These are phyloP conservation scores for Carex littledalei DNA, from an alignment of 176 grass and related monocot genomes.

Conservation along the genomic window DNA sequence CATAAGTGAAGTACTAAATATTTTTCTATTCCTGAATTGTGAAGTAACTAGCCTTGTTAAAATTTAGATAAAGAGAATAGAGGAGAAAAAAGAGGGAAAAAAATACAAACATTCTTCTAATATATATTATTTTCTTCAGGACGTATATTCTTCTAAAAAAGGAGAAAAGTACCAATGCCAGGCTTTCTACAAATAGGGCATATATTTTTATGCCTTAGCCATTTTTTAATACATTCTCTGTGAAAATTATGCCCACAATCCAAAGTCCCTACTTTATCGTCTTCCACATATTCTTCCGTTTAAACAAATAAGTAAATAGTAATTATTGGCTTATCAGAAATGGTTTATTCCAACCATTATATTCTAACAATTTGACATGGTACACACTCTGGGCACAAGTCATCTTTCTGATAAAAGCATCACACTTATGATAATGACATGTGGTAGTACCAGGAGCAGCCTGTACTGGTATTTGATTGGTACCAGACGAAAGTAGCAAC, in stretches of 20 bases:
- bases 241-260: constrained; percentile 15
- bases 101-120: neutral
- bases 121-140: neutral
- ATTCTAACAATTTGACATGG: constrained; percentile 4
- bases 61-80: neutral
- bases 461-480: no score
- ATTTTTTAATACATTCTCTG: constrained; percentile 10
- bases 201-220: neutral
- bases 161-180: neutral
- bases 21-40: neutral
- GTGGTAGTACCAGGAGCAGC: no score
- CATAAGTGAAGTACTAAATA: neutral
- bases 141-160: no score
- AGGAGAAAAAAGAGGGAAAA: no score
- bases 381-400: no score
- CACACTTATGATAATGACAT: no score
- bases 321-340: neutral
- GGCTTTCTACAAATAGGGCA: constrained; percentile 3
- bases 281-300: constrained; percentile 12
- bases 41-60: neutral
- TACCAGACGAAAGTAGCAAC: no score
- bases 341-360: neutral
- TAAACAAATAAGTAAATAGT: neutral
- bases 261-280: neutral
- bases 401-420: no score